Percentiles rank a stretch among this genome's conserved stretches.
These are phyloP conservation scores for Colletotrichum karsti DNA, from an alignment of 2,329 filamentous ascomycete genomes.

Conservation along the genomic window DNA sequence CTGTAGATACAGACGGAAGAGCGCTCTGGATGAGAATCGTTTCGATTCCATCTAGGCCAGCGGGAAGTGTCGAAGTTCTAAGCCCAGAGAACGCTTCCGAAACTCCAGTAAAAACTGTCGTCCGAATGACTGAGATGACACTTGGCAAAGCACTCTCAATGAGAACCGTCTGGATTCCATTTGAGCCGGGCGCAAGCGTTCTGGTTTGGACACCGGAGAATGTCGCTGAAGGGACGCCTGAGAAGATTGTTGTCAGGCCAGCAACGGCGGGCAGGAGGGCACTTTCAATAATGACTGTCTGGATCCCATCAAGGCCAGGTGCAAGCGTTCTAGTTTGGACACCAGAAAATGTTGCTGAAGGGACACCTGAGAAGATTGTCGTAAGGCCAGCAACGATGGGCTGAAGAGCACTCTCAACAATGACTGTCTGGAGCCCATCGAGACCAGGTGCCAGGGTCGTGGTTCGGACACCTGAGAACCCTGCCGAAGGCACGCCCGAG, in stretches of 20 bases:
- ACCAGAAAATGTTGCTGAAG: neutral
- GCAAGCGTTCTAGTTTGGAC: neutral
- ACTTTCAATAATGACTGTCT: neutral
- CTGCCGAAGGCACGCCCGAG: neutral
- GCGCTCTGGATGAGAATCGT: slow-evolving; percentile 4
- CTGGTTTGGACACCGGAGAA: neutral
- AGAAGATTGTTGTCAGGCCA: neutral
- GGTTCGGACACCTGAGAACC: neutral
- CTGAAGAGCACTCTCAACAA: neutral
- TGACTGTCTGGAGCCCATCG: neutral
- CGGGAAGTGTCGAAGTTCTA: neutral
- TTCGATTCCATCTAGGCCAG: neutral
- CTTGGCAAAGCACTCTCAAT: neutral
- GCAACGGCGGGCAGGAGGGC: too few species aligned
- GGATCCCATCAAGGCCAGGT: neutral
- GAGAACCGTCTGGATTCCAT: neutral
- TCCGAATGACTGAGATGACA: neutral
- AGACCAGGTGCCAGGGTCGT: neutral
- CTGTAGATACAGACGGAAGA: neutral
- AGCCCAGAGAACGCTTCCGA: neutral
- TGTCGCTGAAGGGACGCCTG: neutral
- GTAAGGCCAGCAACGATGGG: neutral
- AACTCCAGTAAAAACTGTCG: neutral
- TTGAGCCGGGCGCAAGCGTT: neutral
- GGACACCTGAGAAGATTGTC: neutral